Evolutionary conservation across 805 yeast species (phyloP), one percentile per base, ranked within the genome.

Genomic region (Monosporozyma yasuniensis): DNA sequence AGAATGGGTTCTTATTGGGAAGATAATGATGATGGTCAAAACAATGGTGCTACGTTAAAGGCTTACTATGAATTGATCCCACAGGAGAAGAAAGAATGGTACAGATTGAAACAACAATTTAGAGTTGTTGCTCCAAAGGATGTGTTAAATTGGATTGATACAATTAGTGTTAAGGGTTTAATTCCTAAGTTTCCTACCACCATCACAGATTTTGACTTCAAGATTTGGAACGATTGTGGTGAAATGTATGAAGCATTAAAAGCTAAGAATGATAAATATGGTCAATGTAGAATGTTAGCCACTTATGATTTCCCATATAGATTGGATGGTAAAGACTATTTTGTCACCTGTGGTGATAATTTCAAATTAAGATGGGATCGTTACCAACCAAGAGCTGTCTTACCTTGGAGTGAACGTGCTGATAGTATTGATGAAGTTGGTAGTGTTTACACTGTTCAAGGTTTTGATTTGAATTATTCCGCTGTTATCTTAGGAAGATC

Each of bases 371-470:
- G 75, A 35, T 73, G 78, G 78, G 78, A 73, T 54, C 60, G 76
- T 46, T 73, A 73, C 50, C 54, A 69, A 1, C 78, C 77, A 5
- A 61, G 67, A 14, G 66, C 65, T 8, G 56, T 61, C 3, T 56
- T 62, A 2, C 78, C 77, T 14, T 74, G 78, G 78, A 69, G 74
- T 48, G 77, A 73, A 54, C 55, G 77, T 37, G 60, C 61, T 0
- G 76, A 73, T 43, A 72, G 75, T 1, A 71, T 73, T 41, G 73
- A 72, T 28, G 77, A 73, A 55, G 76, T 73, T 39, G 78, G 78
- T 0, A 71, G 75, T 19, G 77, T 73, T 3, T 74, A 74, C 48
- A 73, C 78, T 0, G 61, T 74, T 19, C 78, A 73, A 57, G 78
- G 78, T 0, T 74, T 73, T 54, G 78, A 74, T 56, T 55, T 74